Conservation (phyloP, 2,329 filamentous ascomycete species). For the Colletotrichum navitas region DNA sequence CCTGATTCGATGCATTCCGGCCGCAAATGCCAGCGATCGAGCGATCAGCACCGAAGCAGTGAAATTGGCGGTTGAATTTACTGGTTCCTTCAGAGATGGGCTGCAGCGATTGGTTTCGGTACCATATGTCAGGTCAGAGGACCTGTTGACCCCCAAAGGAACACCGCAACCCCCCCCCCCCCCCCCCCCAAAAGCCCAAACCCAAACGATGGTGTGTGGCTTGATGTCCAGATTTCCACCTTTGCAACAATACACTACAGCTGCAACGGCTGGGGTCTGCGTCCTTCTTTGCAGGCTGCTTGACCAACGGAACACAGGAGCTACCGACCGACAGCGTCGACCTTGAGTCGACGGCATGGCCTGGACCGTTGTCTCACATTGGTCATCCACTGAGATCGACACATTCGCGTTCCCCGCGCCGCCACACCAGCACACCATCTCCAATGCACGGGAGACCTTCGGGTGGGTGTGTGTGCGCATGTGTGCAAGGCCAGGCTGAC, state of each 20-base stretch:
- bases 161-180: conserved; percentile 1
- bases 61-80: background rate
- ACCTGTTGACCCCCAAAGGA: background rate
- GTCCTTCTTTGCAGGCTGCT: conserved; percentile 21
- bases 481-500: no score
- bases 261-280: conserved; percentile 30
- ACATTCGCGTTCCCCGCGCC: conserved; percentile 36
- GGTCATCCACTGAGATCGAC: conserved; percentile 39
- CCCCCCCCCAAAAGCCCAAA: background rate
- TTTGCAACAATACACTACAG: conserved; percentile 1
- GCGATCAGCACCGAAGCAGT: conserved; percentile 16
- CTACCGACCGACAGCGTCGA: conserved; percentile 1
- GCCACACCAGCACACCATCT: conserved; percentile 38
- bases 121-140: conserved; percentile 12
- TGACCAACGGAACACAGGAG: background rate
- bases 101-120: conserved; percentile 26
- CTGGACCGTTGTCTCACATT: conserved; percentile 32
- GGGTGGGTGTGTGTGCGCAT: background rate
- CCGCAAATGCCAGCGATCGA: conserved; percentile 27
- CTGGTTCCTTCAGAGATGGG: conserved; percentile 12
- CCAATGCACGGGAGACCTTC: conserved; percentile 35
- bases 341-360: conserved; percentile 22
- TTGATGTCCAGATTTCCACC: conserved; percentile 26
- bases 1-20: background rate
- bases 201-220: conserved; percentile 24